Evolutionary conservation across 305 asterid genomes (phyloP).

Genomic region (Rubia tinctorum): DNA sequence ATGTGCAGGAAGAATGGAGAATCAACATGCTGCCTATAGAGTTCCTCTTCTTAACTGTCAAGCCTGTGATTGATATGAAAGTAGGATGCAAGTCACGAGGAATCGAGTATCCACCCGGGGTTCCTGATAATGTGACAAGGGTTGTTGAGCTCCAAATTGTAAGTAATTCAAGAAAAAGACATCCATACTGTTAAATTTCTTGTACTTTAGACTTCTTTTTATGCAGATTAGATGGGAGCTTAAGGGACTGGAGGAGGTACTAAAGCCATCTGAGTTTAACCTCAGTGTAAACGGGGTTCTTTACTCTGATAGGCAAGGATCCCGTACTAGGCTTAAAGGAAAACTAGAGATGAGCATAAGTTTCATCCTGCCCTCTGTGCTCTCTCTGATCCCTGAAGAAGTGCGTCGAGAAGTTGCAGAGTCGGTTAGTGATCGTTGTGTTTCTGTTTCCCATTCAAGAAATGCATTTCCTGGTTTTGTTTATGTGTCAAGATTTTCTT

Average conservation of each 20-base stretch:
- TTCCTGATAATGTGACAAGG: slow-evolving; percentile 60
- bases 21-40: slow-evolving; percentile 88
- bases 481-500: neutral
- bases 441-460: neutral
- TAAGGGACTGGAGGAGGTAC: slow-evolving; percentile 73
- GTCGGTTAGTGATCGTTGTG: slow-evolving; percentile 44
- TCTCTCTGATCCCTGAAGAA: slow-evolving; percentile 73
- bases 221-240: slow-evolving; percentile 87
- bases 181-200: neutral
- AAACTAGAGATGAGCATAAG: slow-evolving; percentile 73
- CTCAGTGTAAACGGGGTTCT: slow-evolving; percentile 78
- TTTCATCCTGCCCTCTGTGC: slow-evolving; percentile 69
- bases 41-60: slow-evolving; percentile 65
- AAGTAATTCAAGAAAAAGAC: slow-evolving; percentile 23
- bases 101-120: slow-evolving; percentile 61
- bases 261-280: slow-evolving; percentile 76
- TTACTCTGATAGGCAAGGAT: slow-evolving; percentile 67
- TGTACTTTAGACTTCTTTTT: slow-evolving; percentile 4
- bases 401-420: slow-evolving; percentile 84
- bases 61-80: slow-evolving; percentile 82
- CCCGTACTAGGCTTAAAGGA: slow-evolving; percentile 66
- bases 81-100: slow-evolving; percentile 70
- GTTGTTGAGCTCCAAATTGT: slow-evolving; percentile 90
- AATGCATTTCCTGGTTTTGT: neutral
- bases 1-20: slow-evolving; percentile 89